Base-by-base conservation (phyloP, 2,329 filamentous ascomycete species). In the Penicillium hesseltinei region DNA sequence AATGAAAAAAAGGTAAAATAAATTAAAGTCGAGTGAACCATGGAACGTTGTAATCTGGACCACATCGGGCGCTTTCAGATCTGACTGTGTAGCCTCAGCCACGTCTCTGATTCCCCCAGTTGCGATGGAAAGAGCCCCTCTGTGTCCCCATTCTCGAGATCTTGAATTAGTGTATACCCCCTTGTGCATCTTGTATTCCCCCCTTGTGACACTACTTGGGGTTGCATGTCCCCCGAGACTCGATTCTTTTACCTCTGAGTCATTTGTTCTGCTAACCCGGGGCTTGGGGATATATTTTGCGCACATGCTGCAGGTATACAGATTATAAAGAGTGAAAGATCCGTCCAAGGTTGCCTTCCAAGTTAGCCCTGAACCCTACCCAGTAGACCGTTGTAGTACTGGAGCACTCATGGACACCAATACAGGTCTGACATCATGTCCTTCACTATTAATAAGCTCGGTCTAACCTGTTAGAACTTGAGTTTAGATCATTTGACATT, bases 401-500 rank as follows among this genome's bases (percentile, higher is more conserved):
- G 8, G 21, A 43, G 21, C 21, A 33, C 10, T 13, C 4, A 17
- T 39, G 29, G 19, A 25, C 21, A 48, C 23, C 13, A 21, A 33
- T 3, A 29, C 4, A 10, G 36, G n/a, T 39, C 44, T 56, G 58
- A 61, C 53, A 61, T 61, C 59, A 61, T 61, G 25, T 51, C 46
- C 50, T 21, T 23, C 29, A 42, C 46, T 39, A 33, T 38, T 38
- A 59, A 56, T 59, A 54, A 59, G 45, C 45, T 27, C 42, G 4
- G n/a, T 46, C 29, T 54, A 55, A 60, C 38, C 25, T 5, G 31
- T 9, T 10, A 31, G 42, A 35, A 54, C 31, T 40, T 51, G 35
- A 27, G 38, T 54, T 31, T 47, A 29, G n/a, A 23, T 36, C 31
- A 29, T n/a, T n/a, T 60, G 58, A 60, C 51, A 49, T 56, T 42